Base-by-base conservation (phyloP, 108 stramenopile genomes). In the Aurantiochytrium sp. region DNA sequence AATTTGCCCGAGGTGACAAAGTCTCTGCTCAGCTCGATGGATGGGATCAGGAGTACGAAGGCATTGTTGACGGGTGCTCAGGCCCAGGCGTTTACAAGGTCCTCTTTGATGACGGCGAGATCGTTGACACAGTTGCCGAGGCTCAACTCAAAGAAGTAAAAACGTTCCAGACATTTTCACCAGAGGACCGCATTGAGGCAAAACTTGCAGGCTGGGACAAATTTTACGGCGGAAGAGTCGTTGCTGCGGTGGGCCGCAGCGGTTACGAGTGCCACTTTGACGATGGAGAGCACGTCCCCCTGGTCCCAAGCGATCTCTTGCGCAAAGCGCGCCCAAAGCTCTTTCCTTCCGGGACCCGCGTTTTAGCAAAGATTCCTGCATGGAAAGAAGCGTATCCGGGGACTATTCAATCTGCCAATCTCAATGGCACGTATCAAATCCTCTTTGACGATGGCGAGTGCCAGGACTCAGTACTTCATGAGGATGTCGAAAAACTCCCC, bases 91-190 rank as follows among this genome's bases (percentile, higher is more conserved):
- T 6, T 18, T 83, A 83, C 51, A 83, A 83, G 51, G 51, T 83
- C 51, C 45, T 47, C 23, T 83, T 83, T 83, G 76, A 83, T 53
- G 76, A 83, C 51, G 76, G 76, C 51, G 76, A 83, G 76, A 45
- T 83, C 19, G 45, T 35, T 6, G 51, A 83, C n/a, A 6, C 12
- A 6, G 76, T 83, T 8, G 76, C 45, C 12, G 76, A 83, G 76
- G 10, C 0, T 23, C 49, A 21, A 21, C n/a, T 83, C 5, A 83
- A 53, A 21, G 28, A 45, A 12, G 51, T 25, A 0, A 47, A 47
- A 18, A 47, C 45, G 4, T 23, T 45, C 12, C 45, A 53, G n/a
- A n/a, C 45, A 10, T 83, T 83, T 4, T 12, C 45, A 45, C 51
- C 76, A 1, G 76, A 28, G 25, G 76, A 83, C 51, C 19, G 76